Base-by-base conservation (phyloP, 176 grass and related monocot species). In the Cenchrus purpureus region DNA sequence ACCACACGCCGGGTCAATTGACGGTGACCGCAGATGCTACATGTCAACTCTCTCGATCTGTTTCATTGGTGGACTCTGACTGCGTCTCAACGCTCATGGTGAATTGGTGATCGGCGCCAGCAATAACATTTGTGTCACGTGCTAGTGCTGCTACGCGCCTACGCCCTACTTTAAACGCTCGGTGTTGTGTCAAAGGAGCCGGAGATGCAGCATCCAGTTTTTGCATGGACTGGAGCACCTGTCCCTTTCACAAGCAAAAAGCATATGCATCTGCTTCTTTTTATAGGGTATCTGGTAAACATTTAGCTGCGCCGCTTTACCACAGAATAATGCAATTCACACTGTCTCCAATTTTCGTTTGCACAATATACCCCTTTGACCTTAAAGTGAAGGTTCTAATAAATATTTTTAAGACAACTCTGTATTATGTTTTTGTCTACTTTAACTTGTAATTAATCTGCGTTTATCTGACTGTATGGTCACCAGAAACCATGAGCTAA, bases 21-120 rank as follows among this genome's bases (percentile, higher is more conserved):
- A 10, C 8, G 4, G 45, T 3, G 25, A 78, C n/a, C 40, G 60
- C 46, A 28, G 22, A 71, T 12, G 7, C n/a, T 46, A 48, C 58
- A 65, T 65, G 77, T 31, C 44, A 79, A 79, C 77, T 46, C 59
- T 71, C 4, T 71, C 10, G 48, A 49, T 5, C 49, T n/a, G 43
- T 34, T 75, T 20, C 9, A 7, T 64, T 14, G 5, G 73, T 74
- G 52, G 46, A 53, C 28, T 20, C 28, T 58, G 53, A 77, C 22
- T 52, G 0, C 5, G 8, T 68, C 40, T 64, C 17, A 50, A 19
- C 31, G n/a, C n/a, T 45, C 68, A 25, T 32, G 31, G 31, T 32
- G 31, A 32, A 32, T 32, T 72, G 68, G 45, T 50, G 69, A 45
- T 72, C 69, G 22, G 69, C 69, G 22, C 16, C 42, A 3, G 2